phyloP scores from a whole-genome alignment of 2,329 filamentous ascomycete species.

The Colletotrichum tamarilloi region DNA sequence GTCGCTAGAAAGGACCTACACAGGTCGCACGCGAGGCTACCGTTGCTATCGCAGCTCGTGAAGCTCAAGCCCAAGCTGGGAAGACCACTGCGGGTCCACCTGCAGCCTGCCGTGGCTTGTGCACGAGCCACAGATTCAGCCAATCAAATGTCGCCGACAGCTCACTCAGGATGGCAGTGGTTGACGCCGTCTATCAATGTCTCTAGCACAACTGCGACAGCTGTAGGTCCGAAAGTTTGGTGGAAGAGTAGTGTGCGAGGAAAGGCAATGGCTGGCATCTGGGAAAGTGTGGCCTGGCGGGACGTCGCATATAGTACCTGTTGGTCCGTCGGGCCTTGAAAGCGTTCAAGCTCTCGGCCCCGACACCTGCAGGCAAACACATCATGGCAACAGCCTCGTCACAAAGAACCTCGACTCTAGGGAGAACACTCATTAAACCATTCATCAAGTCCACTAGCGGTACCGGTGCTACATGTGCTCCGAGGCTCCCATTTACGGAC shows the following conservation, averaged over 20 bases:
- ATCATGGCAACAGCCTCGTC: neutral
- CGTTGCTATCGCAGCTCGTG: slow-evolving; percentile 28
- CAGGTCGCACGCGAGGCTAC: slow-evolving; percentile 31
- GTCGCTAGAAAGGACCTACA: slow-evolving; percentile 20
- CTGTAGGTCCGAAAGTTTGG: neutral
- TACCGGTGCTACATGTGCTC: slow-evolving; percentile 7
- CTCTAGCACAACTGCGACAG: neutral
- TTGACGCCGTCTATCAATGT: neutral
- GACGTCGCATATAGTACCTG: no score
- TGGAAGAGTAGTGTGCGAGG: no score
- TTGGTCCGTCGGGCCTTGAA: neutral
- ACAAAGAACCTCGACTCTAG: neutral
- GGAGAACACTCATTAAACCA: slow-evolving; percentile 9
- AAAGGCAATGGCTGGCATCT: no score
- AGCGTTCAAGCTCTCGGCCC: neutral
- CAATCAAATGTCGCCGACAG: slow-evolving; percentile 8
- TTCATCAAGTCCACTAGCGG: slow-evolving; percentile 5
- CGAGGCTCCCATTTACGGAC: neutral
- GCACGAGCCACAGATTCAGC: neutral
- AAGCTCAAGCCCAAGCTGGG: slow-evolving; percentile 28
- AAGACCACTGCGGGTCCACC: slow-evolving; percentile 14
- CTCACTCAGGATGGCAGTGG: neutral
- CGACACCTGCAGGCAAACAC: neutral
- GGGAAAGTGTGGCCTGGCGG: no score
- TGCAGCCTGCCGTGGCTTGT: slow-evolving; percentile 33